Conservation (phyloP, 2,329 filamentous ascomycete genomes). For the Cryoendolithus antarcticus region DNA sequence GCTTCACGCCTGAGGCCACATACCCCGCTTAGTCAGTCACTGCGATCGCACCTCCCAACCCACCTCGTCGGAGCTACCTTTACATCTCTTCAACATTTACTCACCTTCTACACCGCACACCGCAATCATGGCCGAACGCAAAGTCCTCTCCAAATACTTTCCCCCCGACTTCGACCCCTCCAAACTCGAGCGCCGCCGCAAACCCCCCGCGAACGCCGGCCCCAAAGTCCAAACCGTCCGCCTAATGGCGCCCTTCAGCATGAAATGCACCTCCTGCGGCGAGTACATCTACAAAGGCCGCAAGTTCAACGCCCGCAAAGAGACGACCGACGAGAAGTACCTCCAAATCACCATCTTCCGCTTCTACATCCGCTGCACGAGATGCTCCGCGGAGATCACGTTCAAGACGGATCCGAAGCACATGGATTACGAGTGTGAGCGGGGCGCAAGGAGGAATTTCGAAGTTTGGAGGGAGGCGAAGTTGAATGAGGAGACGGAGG, state of each 20-base stretch:
- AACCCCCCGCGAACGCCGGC: conserved; percentile 53
- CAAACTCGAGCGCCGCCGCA: conserved; percentile 54
- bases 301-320: conserved; percentile 92
- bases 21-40: no score
- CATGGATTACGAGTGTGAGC: conserved; percentile 74
- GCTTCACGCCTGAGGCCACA: no score
- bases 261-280: conserved; percentile 58
- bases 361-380: conserved; percentile 74
- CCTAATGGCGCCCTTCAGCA: conserved; percentile 78
- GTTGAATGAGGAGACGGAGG: conserved; percentile 64
- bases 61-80: no score
- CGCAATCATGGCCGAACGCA: conserved; percentile 65
- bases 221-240: conserved; percentile 77
- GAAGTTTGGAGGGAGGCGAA: conserved; percentile 73
- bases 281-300: conserved; percentile 87
- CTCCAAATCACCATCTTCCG: conserved; percentile 75
- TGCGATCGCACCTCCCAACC: no score
- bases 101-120: background rate
- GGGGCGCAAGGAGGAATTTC: conserved; percentile 81
- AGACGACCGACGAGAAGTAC: conserved; percentile 84
- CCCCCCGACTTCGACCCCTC: conserved; percentile 81
- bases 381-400: conserved; percentile 75
- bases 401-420: conserved; percentile 93
- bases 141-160: conserved; percentile 59
- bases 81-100: no score